Percentiles rank a stretch among this genome's conserved stretches.
Conservation (phyloP, 768 basidiomycete genomes). For the Kwoniella mangroviensis region DNA sequence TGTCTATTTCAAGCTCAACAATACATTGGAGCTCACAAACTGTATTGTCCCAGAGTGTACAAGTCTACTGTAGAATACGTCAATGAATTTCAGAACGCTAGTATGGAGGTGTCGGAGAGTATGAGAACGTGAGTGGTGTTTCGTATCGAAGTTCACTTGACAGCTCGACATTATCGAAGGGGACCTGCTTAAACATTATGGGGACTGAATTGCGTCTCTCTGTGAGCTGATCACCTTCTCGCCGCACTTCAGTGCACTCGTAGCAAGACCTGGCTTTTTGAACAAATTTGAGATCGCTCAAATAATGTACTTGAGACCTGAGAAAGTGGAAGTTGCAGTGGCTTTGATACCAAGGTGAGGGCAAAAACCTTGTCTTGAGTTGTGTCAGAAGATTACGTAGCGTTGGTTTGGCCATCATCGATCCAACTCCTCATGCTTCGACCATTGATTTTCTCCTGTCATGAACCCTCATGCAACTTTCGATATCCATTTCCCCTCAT, state of each 20-base stretch:
- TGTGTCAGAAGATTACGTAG: too few relatives aligned
- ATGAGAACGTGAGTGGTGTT: constrained; percentile 45
- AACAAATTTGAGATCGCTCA: constrained; percentile 55
- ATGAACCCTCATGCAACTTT: too few relatives aligned
- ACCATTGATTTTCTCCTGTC: too few relatives aligned
- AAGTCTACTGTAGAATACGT: constrained; percentile 49
- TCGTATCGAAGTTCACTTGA: too few relatives aligned
- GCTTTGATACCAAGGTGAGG: constrained; percentile 52
- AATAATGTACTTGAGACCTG: constrained; percentile 51
- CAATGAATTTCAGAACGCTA: constrained; percentile 46
- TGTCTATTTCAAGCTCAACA: neutral
- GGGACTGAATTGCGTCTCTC: neutral
- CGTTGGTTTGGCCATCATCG: too few relatives aligned
- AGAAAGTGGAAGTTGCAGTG: constrained; percentile 47
- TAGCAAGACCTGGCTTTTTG: constrained; percentile 41
- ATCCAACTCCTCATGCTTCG: too few relatives aligned
- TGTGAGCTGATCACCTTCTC: neutral
- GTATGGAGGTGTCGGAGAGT: constrained; percentile 35
- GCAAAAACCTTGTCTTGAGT: neutral
- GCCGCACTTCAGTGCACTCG: constrained; percentile 28
- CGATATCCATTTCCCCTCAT: too few relatives aligned
- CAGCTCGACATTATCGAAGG: too few relatives aligned
- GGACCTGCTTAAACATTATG: too few relatives aligned
- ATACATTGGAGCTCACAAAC: neutral
- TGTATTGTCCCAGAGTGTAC: constrained; percentile 37